Percentiles rank a stretch among this genome's conserved stretches.
Conservation (phyloP, 1,139 yeast genomes). For the Blastobotrys elegans region DNA sequence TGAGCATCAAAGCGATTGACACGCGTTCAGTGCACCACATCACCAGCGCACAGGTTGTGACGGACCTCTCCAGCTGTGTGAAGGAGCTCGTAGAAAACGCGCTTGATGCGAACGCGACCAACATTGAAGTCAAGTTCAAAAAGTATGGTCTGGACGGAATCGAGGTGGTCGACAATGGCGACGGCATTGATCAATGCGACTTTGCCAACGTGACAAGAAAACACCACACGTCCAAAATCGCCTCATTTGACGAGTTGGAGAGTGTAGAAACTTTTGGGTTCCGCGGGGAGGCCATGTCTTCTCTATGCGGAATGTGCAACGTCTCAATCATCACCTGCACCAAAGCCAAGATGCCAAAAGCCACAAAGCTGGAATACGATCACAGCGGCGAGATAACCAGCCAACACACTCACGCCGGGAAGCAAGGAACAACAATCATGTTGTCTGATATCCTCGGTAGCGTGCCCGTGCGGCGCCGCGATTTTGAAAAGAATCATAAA, state of each 20-base stretch:
- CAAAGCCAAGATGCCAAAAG: constrained; percentile 48
- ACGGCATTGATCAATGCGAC: constrained; percentile 60
- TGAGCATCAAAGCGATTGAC: constrained; percentile 38
- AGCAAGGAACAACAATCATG: constrained; percentile 50
- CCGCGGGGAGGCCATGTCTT: constrained; percentile 35
- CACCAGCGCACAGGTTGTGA: constrained; percentile 91
- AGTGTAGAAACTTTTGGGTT: constrained; percentile 38
- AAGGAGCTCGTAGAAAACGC: constrained; percentile 87
- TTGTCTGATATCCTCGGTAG: constrained; percentile 49
- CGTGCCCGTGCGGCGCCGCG: constrained; percentile 64
- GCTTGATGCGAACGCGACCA: constrained; percentile 68
- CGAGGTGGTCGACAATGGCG: constrained; percentile 73
- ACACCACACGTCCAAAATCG: constrained; percentile 77
- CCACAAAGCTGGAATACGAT: constrained; percentile 50
- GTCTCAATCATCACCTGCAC: constrained; percentile 53
- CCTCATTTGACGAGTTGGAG: constrained; percentile 51
- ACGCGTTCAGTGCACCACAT: constrained; percentile 57
- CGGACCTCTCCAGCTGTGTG: constrained; percentile 67
- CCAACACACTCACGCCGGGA: constrained; percentile 35
- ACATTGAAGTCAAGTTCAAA: constrained; percentile 59
- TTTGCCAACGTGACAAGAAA: constrained; percentile 59
- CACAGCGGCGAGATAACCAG: constrained; percentile 46
- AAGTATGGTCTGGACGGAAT: constrained; percentile 74
- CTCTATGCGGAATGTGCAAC: constrained; percentile 38
- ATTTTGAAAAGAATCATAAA: constrained; percentile 60